A percentile compares a stretch with the other conserved stretches of the same genome.
These are phyloP conservation scores for Samsoniella hepiali DNA, from an alignment of 2,329 filamentous ascomycete species.

Conservation along the genomic window DNA sequence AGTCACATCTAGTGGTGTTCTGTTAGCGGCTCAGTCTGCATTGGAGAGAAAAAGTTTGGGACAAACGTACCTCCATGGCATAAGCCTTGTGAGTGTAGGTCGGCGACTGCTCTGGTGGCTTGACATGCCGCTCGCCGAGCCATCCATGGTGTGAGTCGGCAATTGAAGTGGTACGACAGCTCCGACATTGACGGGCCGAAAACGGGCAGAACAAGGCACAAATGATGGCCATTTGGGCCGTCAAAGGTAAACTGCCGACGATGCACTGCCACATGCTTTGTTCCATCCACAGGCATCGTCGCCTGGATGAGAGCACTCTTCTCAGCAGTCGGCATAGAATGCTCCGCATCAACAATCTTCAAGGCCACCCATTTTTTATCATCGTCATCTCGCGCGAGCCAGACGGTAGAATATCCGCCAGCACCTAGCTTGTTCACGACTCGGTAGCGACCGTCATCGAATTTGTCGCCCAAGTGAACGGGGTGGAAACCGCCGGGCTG, in stretches of 20 bases:
- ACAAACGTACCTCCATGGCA: constrained; percentile 27
- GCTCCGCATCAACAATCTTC: constrained; percentile 25
- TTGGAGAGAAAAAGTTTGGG: not conserved
- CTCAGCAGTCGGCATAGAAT: constrained; percentile 17
- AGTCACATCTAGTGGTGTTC: constrained; percentile 21
- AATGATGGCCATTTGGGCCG: constrained; percentile 27
- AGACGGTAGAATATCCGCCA: constrained; percentile 43
- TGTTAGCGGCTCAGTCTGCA: not conserved
- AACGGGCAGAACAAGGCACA: constrained; percentile 28
- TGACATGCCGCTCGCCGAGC: constrained; percentile 18
- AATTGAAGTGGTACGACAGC: constrained; percentile 20
- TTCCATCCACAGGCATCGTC: not conserved
- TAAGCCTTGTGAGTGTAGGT: constrained; percentile 24
- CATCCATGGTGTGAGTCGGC: constrained; percentile 21
- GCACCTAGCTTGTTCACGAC: constrained; percentile 41
- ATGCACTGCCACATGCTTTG: constrained; percentile 16
- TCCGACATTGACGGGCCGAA: constrained; percentile 23
- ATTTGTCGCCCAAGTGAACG: constrained; percentile 37
- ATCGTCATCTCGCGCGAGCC: constrained; percentile 36
- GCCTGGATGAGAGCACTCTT: constrained; percentile 8
- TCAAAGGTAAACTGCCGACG: constrained; percentile 22
- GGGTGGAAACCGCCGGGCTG: constrained; percentile 40
- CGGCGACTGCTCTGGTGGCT: constrained; percentile 22
- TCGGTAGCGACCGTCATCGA: constrained; percentile 36
- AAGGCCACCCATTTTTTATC: constrained; percentile 24